A percentile compares a stretch with the other conserved stretches of the same genome.
phyloP scores from a whole-genome alignment of 2,329 filamentous ascomycete genomes.

The Microascus cirrosus region DNA sequence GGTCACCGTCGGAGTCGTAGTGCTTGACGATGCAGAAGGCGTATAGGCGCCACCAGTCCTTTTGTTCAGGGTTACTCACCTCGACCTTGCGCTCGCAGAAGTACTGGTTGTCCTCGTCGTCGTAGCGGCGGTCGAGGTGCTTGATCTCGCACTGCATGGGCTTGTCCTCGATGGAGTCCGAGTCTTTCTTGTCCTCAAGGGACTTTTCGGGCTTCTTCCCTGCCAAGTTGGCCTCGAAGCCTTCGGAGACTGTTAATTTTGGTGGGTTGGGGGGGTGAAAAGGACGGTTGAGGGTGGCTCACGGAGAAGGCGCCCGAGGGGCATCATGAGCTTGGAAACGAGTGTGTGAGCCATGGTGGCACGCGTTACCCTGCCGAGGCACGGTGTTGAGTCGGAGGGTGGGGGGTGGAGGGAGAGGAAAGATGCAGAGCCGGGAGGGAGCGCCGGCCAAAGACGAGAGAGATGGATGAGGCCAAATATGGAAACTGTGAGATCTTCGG shows the following conservation, averaged over 20 bases:
- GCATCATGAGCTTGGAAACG: background rate
- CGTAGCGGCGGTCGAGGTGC: background rate
- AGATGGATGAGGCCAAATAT: too few relatives aligned
- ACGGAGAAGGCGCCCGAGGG: background rate
- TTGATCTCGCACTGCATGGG: constrained; percentile 1
- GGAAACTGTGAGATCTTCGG: too few relatives aligned
- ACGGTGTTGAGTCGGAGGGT: too few relatives aligned
- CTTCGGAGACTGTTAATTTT: background rate
- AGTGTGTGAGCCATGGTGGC: background rate
- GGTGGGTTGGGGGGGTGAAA: background rate
- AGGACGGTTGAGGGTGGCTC: background rate
- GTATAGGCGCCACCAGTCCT: constrained; percentile 54
- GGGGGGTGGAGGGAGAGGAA: too few relatives aligned
- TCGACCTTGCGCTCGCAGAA: constrained; percentile 1
- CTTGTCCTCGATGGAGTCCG: background rate
- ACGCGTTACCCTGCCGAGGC: too few relatives aligned
- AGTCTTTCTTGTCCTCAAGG: background rate
- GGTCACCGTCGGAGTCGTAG: constrained; percentile 79
- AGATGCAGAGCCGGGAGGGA: too few relatives aligned
- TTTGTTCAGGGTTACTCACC: background rate
- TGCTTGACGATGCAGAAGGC: constrained; percentile 75
- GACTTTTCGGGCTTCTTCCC: too few relatives aligned
- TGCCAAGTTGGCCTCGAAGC: too few relatives aligned
- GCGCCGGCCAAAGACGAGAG: too few relatives aligned
- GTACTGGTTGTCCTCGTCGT: constrained; percentile 1